Base-by-base conservation (phyloP, 2,329 filamentous ascomycete genomes). In the Fusarium avenaceum region DNA sequence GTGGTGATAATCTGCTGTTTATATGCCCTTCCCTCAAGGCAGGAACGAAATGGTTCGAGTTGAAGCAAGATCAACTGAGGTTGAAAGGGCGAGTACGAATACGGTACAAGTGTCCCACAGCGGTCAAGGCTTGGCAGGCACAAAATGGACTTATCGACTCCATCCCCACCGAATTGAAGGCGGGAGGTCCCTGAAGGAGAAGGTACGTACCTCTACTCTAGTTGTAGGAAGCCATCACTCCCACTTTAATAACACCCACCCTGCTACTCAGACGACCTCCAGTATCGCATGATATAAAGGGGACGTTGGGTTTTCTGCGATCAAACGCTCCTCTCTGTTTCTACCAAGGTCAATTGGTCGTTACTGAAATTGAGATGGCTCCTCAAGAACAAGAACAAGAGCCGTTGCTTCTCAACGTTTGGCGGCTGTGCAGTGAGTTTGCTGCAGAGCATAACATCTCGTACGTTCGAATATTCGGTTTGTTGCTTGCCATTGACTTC, bases 371-470 rank as follows among this genome's bases (percentile, higher is more conserved):
- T 59, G 43, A 51, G 43, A 74, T 74, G 72, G 68, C 65, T 6
- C 44, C 40, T 8, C 66, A 63, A 45, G 70, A 63, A 46, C 66
- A 69, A 7, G 44, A 43, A 6, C 66, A 62, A 43, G 70, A 66
- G 48, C 66, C 72, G 30, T 48, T 62, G 22, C 45, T 70, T 8
- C 63, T 72, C 38, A 56, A 50, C 39, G 46, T 64, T 24, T 74
- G 72, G 72, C 65, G 52, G 32, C 63, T 42, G 45, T 65, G 54
- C 24, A 72, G 44, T 56, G 62, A 71, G 26, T 60, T 70, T 61
- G 70, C 71, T 48, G 62, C 62, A 39, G 63, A 64, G 58, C 55
- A 66, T 49, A 67, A 75, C 46, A 45, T 76, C 47, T 73, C 74
- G 74, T 75, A 71, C 39, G 73, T 55, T 48, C 14, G 10, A 30